A percentile compares a stretch with the other conserved stretches of the same genome.
These are phyloP conservation scores for Streptanthus diversifolius DNA, from an alignment of 345 rosid species.

Conservation along the genomic window DNA sequence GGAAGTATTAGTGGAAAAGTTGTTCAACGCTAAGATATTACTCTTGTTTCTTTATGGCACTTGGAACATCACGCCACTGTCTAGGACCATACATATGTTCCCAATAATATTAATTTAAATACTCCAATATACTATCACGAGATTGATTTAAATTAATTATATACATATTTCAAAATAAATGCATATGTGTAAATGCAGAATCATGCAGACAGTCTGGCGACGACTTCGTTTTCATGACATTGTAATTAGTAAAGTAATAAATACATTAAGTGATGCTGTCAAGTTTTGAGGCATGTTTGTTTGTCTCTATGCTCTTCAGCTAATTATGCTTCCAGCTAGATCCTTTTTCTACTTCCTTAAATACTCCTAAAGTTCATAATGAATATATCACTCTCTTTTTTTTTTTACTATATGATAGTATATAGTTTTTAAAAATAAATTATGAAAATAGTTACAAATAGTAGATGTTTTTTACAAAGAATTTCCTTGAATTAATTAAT, in stretches of 20 bases:
- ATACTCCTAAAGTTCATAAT: background rate
- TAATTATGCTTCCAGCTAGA: conserved; percentile 2
- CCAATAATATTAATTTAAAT: background rate
- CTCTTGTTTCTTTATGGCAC: conserved; percentile 30
- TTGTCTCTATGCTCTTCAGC: conserved; percentile 24
- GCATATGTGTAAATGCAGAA: background rate
- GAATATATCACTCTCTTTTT: too few relatives aligned
- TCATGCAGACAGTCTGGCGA: conserved; percentile 7
- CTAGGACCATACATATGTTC: background rate
- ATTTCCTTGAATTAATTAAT: too few relatives aligned
- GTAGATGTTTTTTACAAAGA: too few relatives aligned
- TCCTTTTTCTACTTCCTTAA: background rate
- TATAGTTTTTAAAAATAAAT: too few relatives aligned
- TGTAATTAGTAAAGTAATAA: conserved; percentile 32
- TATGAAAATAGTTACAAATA: too few relatives aligned
- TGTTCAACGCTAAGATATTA: conserved; percentile 9
- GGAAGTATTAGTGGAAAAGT: conserved; percentile 19
- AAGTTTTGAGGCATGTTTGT: conserved; percentile 30
- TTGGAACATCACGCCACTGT: conserved; percentile 19
- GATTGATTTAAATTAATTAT: background rate
- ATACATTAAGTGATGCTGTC: conserved; percentile 11
- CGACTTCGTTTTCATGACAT: background rate
- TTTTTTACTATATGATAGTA: too few relatives aligned
- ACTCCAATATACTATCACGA: background rate
- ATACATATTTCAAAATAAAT: background rate